A percentile compares a stretch with the other conserved stretches of the same genome.
phyloP scores from a whole-genome alignment of 345 rosid species.

The Eucalyptus sideroxylon region DNA sequence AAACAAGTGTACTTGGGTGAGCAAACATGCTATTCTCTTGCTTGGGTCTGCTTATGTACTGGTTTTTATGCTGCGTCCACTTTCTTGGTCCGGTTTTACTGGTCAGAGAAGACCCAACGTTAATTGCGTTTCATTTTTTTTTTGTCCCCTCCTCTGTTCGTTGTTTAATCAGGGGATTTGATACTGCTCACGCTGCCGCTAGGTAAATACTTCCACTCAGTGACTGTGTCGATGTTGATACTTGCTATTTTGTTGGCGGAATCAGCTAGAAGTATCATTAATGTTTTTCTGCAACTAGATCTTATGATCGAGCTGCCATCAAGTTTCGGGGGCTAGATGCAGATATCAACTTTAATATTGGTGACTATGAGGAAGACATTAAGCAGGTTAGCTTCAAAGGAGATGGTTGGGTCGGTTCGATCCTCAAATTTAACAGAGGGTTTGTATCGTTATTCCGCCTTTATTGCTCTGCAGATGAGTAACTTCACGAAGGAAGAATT shows the following conservation, averaged over 20 bases:
- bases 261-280: background rate
- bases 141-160: background rate
- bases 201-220: constrained; percentile 22
- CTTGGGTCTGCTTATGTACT: background rate
- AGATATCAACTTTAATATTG: constrained; percentile 57
- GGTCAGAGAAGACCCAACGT: background rate
- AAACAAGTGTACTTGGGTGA: constrained; percentile 79
- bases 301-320: constrained; percentile 85
- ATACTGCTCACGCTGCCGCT: constrained; percentile 84
- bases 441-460: background rate
- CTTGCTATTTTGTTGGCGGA: background rate
- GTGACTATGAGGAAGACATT: constrained; percentile 61
- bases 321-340: constrained; percentile 79
- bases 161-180: constrained; percentile 63
- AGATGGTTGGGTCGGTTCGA: background rate
- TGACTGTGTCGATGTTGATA: background rate
- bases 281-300: constrained; percentile 20
- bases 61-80: background rate
- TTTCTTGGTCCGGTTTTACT: background rate
- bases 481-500: constrained; percentile 60
- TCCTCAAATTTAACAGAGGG: background rate
- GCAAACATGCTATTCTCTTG: background rate
- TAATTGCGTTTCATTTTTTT: background rate
- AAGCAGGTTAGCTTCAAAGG: constrained; percentile 21
- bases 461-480: constrained; percentile 27